Percentiles rank a stretch among this genome's conserved stretches.
Conservation (phyloP, 2,329 filamentous ascomycete genomes). For the Botrytis pseudocinerea region DNA sequence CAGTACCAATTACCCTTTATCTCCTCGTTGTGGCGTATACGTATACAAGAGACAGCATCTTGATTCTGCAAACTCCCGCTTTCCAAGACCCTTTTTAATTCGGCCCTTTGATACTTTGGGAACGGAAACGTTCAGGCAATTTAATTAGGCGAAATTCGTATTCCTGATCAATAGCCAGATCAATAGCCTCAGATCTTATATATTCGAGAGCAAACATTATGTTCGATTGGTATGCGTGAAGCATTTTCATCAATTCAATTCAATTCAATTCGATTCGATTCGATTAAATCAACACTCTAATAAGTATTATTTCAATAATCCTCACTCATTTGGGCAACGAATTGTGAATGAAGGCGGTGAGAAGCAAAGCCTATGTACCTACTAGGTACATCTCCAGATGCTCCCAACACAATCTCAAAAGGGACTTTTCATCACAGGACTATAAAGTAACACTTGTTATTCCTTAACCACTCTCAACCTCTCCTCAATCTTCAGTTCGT, state of each 20-base stretch:
- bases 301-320: neutral
- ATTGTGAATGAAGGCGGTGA: neutral
- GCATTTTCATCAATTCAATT: neutral
- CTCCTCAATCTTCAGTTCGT: neutral
- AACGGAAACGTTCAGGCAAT: neutral
- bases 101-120: neutral
- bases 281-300: neutral
- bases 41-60: neutral
- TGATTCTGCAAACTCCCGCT: neutral
- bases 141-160: neutral
- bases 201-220: neutral
- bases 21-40: neutral
- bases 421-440: neutral
- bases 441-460: neutral
- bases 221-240: neutral
- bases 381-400: neutral
- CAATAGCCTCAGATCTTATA: neutral
- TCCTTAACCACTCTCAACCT: neutral
- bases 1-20: neutral
- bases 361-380: neutral
- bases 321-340: neutral
- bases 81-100: neutral
- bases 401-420: neutral
- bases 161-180: neutral
- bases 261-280: neutral